These are phyloP conservation scores for Pseudognaphalium luteoalbum DNA, from an alignment of 129 eudicot species.

Conservation along the genomic window DNA sequence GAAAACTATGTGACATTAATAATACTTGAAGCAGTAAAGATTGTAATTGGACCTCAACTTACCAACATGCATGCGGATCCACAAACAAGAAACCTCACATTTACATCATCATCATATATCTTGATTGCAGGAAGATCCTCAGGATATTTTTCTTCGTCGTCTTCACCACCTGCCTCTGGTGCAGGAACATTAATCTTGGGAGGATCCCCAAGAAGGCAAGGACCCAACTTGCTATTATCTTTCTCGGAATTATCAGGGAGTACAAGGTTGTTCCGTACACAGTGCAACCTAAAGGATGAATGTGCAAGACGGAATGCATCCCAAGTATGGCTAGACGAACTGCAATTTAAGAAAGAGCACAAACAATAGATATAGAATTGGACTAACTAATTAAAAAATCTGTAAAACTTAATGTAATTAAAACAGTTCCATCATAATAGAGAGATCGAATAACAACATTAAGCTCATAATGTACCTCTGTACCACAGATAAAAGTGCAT, in stretches of 20 bases:
- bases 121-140: constrained; percentile 81
- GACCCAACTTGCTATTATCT: constrained; percentile 53
- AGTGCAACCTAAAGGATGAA: constrained; percentile 78
- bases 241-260: constrained; percentile 44
- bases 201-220: constrained; percentile 76
- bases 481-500: constrained; percentile 77
- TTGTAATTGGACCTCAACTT: constrained; percentile 18
- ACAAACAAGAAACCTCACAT: constrained; percentile 73
- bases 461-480: constrained; percentile 63
- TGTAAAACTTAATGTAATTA: not conserved
- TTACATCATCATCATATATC: constrained; percentile 87
- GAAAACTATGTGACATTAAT: constrained; percentile 26
- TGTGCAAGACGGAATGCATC: constrained; percentile 92
- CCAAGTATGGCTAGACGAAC: constrained; percentile 92
- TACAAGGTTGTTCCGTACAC: constrained; percentile 57
- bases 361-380: constrained; percentile 6
- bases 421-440: not conserved
- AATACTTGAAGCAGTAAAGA: not conserved
- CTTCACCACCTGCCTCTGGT: constrained; percentile 62
- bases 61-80: constrained; percentile 68
- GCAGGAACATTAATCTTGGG: constrained; percentile 75
- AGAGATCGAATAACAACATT: constrained; percentile 4
- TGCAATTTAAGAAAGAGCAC: constrained; percentile 34
- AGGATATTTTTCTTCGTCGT: constrained; percentile 72
- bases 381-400: not conserved